Conservation (phyloP, 2,329 filamentous ascomycete genomes). For the Botryotinia globosa region DNA sequence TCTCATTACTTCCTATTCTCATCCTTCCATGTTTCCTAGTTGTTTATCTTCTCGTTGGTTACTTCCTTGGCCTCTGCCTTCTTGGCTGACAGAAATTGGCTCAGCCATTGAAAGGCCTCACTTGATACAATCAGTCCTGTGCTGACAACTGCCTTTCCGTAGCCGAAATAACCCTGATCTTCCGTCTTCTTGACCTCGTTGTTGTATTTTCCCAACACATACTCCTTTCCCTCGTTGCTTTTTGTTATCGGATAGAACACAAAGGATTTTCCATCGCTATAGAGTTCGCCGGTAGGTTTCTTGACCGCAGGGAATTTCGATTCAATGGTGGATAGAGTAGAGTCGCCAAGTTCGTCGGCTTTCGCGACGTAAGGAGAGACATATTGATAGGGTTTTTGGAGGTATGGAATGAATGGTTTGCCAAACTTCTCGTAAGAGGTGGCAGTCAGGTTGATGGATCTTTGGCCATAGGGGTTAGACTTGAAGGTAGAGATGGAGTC, state of each 20-base stretch:
- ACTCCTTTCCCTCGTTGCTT: conserved; percentile 59
- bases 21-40: not conserved
- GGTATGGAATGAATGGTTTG: conserved; percentile 73
- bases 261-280: conserved; percentile 59
- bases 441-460: conserved; percentile 56
- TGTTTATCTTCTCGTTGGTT: conserved; percentile 46
- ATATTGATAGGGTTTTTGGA: conserved; percentile 76
- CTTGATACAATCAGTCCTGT: conserved; percentile 65
- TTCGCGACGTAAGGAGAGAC: conserved; percentile 81
- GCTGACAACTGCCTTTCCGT: conserved; percentile 66
- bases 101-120: conserved; percentile 62
- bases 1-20: not conserved
- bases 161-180: conserved; percentile 61
- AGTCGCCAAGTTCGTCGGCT: conserved; percentile 74
- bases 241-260: conserved; percentile 63
- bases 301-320: conserved; percentile 69
- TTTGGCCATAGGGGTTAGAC: conserved; percentile 77
- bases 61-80: conserved; percentile 59
- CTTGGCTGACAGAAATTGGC: conserved; percentile 57
- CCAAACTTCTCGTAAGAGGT: conserved; percentile 49
- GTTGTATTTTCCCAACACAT: conserved; percentile 56
- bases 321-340: conserved; percentile 68
- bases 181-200: conserved; percentile 62
- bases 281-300: conserved; percentile 70
- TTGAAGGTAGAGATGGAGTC: conserved; percentile 78